These are phyloP conservation scores for Chlorella sp. DNA, from an alignment of 139 green algal species.

Conservation along the genomic window DNA sequence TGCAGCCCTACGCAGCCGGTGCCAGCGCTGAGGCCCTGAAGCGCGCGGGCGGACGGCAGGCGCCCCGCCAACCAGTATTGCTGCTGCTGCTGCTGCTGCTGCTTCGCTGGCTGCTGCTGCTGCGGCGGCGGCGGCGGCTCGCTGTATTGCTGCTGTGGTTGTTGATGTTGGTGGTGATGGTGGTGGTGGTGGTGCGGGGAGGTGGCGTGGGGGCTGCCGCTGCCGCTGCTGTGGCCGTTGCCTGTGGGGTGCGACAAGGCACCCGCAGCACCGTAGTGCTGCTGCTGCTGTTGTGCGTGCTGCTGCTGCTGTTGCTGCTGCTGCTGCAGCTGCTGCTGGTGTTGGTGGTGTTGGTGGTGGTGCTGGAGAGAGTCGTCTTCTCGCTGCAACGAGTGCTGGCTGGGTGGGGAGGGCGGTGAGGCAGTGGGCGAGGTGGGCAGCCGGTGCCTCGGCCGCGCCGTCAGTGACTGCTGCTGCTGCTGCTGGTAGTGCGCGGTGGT, in stretches of 20 bases:
- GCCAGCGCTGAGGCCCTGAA: conserved; percentile 8
- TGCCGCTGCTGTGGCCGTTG: no score
- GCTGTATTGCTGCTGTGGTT: conserved; percentile 9
- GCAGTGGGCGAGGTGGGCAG: no score
- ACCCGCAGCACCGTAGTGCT: no score
- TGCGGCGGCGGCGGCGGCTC: conserved; percentile 7
- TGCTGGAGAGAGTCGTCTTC: no score
- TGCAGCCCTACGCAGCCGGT: conserved; percentile 51
- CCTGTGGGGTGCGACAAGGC: no score
- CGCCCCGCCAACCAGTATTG: not conserved
- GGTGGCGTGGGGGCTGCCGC: not conserved
- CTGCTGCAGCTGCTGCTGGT: not conserved
- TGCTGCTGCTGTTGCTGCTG: conserved; percentile 1
- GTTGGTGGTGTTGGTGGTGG: not conserved
- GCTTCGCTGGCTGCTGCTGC: not conserved
- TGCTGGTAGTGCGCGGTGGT: no score
- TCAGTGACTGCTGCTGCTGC: no score
- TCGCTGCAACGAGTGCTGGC: no score
- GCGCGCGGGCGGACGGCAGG: not conserved
- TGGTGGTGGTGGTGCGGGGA: not conserved
- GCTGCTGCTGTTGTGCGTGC: conserved; percentile 1
- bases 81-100: conserved; percentile 8
- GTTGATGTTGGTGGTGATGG: not conserved
- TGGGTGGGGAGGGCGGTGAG: no score
- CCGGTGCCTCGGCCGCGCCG: no score